Base-by-base conservation (phyloP, 306 rosid species). In the Oxytropis ochrocephala region DNA sequence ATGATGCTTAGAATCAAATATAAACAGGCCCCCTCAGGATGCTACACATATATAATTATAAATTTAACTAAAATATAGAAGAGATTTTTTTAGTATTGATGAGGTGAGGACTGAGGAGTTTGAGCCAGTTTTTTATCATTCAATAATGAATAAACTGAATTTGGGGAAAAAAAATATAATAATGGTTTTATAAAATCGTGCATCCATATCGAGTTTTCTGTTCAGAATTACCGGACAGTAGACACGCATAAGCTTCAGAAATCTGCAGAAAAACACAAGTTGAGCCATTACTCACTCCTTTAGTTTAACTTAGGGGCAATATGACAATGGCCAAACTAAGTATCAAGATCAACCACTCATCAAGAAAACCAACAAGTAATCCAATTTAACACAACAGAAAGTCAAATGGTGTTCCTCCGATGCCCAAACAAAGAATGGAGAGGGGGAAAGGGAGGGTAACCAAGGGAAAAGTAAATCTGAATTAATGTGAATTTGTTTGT, bases 231-330 rank as follows among this genome's bases (percentile, higher is more conserved):
- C 96, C 88, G 13, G 90, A 68, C 42, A 83, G 82, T 36, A 89
- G 83, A 75, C 81, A 72, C 19, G 88, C 6, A 33, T 89, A 79
- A 75, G 96, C 96, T 83, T 86, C 83, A 5, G 96, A 86, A 53
- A 89, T 81, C 96, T 89, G 90, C 87, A 86, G 80, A 24, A 73
- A 47, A 79, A 77, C 66, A 61, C 12, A 66, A 72, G 46, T 63
- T 65, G 50, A 54, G 72, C 69, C 70, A 66, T 36, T 59, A 52
- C 27, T 59, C 56, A 61, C 35, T 53, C 63, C 19, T 59, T 51
- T 30, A 56, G 12, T 48, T 41, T 6, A 80, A 27, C 48, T 21
- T 7, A 6, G 12, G 16, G 44, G 44, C 29, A 63, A 63, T 32
- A 60, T 16, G 17, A 29, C 16, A 39, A 55, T 35, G 17, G 18